A percentile compares a stretch with the other conserved stretches of the same genome.
Evolutionary conservation across 208 protist species (phyloP).

Genomic region (Crithidia sp.): DNA sequence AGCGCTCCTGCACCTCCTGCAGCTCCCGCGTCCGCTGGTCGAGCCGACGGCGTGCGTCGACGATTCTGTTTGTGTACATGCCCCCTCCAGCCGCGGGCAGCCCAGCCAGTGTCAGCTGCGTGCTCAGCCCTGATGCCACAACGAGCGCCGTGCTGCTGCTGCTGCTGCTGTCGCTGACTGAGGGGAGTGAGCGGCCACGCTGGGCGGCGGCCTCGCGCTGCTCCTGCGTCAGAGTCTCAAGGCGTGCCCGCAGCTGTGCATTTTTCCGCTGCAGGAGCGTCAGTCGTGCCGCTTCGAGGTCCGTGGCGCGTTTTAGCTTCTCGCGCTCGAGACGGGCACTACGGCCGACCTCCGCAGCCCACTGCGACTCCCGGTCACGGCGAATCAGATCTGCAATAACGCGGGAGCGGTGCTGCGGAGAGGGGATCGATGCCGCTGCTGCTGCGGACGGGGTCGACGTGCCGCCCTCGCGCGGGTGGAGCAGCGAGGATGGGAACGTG

Average conservation of each 20-base stretch:
- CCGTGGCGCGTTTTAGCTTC: conserved; percentile 45
- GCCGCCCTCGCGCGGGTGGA: too few relatives aligned
- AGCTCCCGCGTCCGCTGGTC: conserved; percentile 54
- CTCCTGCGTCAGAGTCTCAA: conserved; percentile 36
- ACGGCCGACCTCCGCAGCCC: conserved; percentile 18
- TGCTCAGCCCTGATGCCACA: neutral
- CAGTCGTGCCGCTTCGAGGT: conserved; percentile 58
- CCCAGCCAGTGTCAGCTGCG: neutral
- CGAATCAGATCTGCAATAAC: conserved; percentile 20
- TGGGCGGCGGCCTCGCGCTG: conserved; percentile 8
- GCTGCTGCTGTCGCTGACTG: neutral
- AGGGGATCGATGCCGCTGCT: too few relatives aligned
- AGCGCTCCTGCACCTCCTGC: conserved; percentile 35
- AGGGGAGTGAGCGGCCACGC: too few relatives aligned
- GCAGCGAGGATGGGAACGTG: neutral
- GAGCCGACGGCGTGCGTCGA: conserved; percentile 48
- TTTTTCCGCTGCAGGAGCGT: conserved; percentile 47
- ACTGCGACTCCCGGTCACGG: conserved; percentile 30
- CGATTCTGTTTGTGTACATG: conserved; percentile 41
- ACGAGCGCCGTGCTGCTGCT: conserved; percentile 5
- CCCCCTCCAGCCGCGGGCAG: neutral
- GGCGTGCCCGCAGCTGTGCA: conserved; percentile 37
- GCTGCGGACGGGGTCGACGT: too few relatives aligned
- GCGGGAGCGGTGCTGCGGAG: neutral
- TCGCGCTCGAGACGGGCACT: conserved; percentile 28